phyloP scores from a whole-genome alignment of 352 stramenopile species.

The Globisporangium megalacanthum region DNA sequence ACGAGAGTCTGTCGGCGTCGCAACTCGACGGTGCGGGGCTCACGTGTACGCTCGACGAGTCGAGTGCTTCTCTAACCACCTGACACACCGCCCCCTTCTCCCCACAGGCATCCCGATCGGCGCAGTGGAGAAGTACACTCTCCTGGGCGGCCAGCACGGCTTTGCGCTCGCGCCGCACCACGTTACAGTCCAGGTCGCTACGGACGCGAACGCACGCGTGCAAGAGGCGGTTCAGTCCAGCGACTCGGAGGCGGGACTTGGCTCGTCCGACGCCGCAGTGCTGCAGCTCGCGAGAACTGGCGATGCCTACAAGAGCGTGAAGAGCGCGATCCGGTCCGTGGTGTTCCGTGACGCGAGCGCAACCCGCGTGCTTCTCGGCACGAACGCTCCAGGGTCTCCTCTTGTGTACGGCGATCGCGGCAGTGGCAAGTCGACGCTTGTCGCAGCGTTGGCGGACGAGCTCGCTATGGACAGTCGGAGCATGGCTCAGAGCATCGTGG shows the following conservation, averaged over 20 bases:
- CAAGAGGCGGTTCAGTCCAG: conserved; percentile 18
- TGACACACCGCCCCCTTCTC: no score
- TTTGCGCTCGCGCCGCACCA: conserved; percentile 23
- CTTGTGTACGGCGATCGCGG: conserved; percentile 71
- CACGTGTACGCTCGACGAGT: no score
- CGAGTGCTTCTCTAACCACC: no score
- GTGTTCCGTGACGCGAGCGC: conserved; percentile 44
- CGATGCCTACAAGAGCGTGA: conserved; percentile 36
- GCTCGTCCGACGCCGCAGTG: conserved; percentile 20
- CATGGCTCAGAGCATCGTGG: conserved; percentile 35
- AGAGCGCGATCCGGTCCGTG: conserved; percentile 40
- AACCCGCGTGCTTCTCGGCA: conserved; percentile 52
- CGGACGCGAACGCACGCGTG: conserved; percentile 16
- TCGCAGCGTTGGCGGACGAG: conserved; percentile 40
- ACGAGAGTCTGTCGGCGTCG: conserved; percentile 31
- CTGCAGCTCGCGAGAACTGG: conserved; percentile 35
- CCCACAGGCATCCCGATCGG: conserved; percentile 39
- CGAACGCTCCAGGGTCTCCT: conserved; percentile 48
- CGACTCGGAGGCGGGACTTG: conserved; percentile 1
- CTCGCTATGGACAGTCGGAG: conserved; percentile 24
- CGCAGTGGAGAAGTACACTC: conserved; percentile 49
- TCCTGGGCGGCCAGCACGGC: conserved; percentile 33
- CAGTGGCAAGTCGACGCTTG: conserved; percentile 74
- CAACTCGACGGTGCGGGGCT: conserved; percentile 39
- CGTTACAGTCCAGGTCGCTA: conserved; percentile 28